Base-by-base conservation (phyloP, 176 grass and related monocot species). In the Elymus sibiricus region DNA sequence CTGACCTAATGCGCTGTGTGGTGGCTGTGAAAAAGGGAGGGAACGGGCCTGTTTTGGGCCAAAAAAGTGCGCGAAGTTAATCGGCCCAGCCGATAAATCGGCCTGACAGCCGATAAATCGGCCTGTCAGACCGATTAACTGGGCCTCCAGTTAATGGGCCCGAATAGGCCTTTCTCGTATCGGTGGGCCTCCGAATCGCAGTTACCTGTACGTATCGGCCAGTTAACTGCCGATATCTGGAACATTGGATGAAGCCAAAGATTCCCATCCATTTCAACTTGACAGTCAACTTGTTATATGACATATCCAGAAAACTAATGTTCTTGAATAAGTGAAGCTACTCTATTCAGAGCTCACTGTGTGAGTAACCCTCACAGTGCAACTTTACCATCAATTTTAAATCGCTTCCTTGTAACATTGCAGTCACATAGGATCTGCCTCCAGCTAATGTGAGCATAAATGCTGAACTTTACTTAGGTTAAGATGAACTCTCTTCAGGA, bases 301-400 rank as follows among this genome's bases (percentile, higher is more conserved):
- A 3, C 17, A 68, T 68, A 28, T 53, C 47, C 34, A 61, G 21
- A 21, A 35, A 77, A 17, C 43, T 19, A 35, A 9, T 49, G 53
- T 77, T 77, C 46, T 77, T 56, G 28, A 77, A 34, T 77, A 21
- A 10, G 15, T 12, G 46, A 55, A 77, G 28, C 28, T 32, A 32
- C 47, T 77, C 47, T 56, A 47, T 56, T 56, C 14, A 27, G 11
- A 79, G 37, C 32, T 79, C 56, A 42, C 56, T 62, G 38, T 43
- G 39, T 11, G n/a, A 63, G 21, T 42, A 42, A 62, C 22, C n/a
- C 7, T 63, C 15, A 17, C 14, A 26, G 14, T 79, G 24, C 12
- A 63, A 42, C 34, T 79, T 79, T 26, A 62, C 77, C 34, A 62
- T 13, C 56, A 61, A 62, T n/a, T 56, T 61, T 40, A 79, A 79